These are phyloP conservation scores for Monilinia laxa DNA, from an alignment of 2,329 filamentous ascomycete genomes.

Conservation along the genomic window DNA sequence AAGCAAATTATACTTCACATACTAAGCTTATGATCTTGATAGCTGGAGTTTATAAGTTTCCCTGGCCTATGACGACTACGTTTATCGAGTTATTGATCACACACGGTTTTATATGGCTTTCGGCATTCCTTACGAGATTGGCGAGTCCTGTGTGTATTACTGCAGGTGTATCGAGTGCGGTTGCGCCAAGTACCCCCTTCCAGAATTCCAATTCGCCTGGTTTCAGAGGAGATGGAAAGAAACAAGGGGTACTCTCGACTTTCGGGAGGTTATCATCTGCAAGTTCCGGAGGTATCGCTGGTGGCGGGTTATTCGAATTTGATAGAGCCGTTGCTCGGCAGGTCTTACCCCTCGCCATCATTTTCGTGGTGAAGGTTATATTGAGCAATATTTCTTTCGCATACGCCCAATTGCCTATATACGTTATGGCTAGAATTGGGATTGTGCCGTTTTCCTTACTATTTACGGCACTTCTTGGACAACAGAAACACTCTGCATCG, in stretches of 20 bases:
- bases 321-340: slow-evolving; percentile 48
- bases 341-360: slow-evolving; percentile 49
- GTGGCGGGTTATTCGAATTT: slow-evolving; percentile 55
- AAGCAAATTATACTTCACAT: slow-evolving; percentile 37
- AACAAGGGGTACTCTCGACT: slow-evolving; percentile 35
- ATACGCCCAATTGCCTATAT: slow-evolving; percentile 52
- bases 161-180: slow-evolving; percentile 44
- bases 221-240: slow-evolving; percentile 37
- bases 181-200: slow-evolving; percentile 47
- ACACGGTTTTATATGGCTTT: slow-evolving; percentile 48
- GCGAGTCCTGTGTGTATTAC: slow-evolving; percentile 44
- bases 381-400: slow-evolving; percentile 56
- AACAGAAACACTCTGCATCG: slow-evolving; percentile 47
- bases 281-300: slow-evolving; percentile 49
- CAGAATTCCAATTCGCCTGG: slow-evolving; percentile 34
- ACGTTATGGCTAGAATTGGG: slow-evolving; percentile 52
- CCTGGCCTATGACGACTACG: slow-evolving; percentile 52
- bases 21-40: slow-evolving; percentile 37
- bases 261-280: slow-evolving; percentile 37
- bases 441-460: slow-evolving; percentile 51
- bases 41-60: slow-evolving; percentile 52
- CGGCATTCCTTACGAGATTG: slow-evolving; percentile 49
- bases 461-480: slow-evolving; percentile 48
- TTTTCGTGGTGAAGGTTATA: slow-evolving; percentile 51
- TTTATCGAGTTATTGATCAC: slow-evolving; percentile 52